Base-by-base conservation (phyloP, 306 rosid genomes). In the Coriaria nepalensis region DNA sequence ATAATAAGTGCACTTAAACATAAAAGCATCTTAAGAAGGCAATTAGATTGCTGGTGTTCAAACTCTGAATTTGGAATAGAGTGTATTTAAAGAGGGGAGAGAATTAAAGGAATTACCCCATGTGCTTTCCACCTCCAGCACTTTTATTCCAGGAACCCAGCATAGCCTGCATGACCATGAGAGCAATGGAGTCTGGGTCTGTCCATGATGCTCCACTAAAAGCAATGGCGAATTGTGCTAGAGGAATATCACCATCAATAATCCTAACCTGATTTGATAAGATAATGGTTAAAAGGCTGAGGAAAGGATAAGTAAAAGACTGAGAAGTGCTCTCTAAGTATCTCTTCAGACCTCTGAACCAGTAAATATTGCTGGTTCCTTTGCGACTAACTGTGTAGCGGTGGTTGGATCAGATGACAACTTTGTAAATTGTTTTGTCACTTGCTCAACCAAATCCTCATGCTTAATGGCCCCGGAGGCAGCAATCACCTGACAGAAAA, bases 121-220 rank as follows among this genome's bases (percentile, higher is more conserved):
- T 79, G 71, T 92, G 98, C 64, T 92, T 85, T 79, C 88, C 98
- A 53, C 96, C 93, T 37, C 82, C 86, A 6, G 87, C 81, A 40
- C 64, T 63, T 66, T 92, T 92, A 61, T 78, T 92, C 96, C 96
- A 92, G 38, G 98, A 85, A 14, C 96, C 98, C 71, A 92, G 49
- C 96, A 92, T 77, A 29, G 96, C 93, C 41, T 92, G 98, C 94
- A 92, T 92, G 65, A 92, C 98, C 98, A 85, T 92, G 53, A 92
- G 68, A 37, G 96, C 56, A 67, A 85, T 69, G 39, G 96, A 92
- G 63, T 92, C 96, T 35, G 98, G 98, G 68, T 92, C 98, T 40
- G 85, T 85, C 98, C 98, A 85, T 15, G 94, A 73, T 47, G 98
- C 96, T 43, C 98, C 98, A 49, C 66, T 80, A 55, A 85, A 92